phyloP scores from a whole-genome alignment of 176 grass and related monocot species.

The Oryza coarctata region DNA sequence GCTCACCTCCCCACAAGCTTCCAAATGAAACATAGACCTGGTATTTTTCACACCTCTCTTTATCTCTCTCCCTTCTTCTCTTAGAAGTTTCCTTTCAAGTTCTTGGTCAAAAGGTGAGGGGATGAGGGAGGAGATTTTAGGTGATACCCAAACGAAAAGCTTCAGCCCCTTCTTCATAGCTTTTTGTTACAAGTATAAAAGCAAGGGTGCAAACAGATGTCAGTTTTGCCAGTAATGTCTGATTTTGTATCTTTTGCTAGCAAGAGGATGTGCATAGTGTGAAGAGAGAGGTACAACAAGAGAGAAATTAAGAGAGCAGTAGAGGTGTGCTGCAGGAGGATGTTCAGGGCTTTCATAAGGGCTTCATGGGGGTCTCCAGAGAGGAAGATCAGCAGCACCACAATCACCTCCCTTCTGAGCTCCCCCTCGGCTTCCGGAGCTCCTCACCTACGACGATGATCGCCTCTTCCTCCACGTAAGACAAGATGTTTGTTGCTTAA shows the following conservation, averaged over 20 bases:
- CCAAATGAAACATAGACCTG: neutral
- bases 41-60: neutral
- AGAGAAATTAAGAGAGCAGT: neutral
- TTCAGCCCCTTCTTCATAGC: constrained; percentile 37
- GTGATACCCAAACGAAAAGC: constrained; percentile 49
- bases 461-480: constrained; percentile 57
- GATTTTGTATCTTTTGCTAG: constrained; percentile 39
- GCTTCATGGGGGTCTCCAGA: constrained; percentile 38
- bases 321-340: constrained; percentile 17
- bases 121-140: constrained; percentile 41
- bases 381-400: constrained; percentile 9
- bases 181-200: constrained; percentile 40
- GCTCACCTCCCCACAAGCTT: neutral
- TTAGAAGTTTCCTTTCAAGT: constrained; percentile 36
- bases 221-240: constrained; percentile 58
- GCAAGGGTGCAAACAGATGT: constrained; percentile 43
- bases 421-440: constrained; percentile 9
- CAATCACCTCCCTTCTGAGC: constrained; percentile 5
- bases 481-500: neutral
- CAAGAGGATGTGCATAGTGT: constrained; percentile 25
- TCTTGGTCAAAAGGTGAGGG: constrained; percentile 50
- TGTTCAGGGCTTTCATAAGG: constrained; percentile 52
- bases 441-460: constrained; percentile 19
- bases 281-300: constrained; percentile 14
- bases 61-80: neutral